Percentiles rank a stretch among this genome's conserved stretches.
Conservation (phyloP, 2,329 filamentous ascomycete species). For the Macrophomina pseudophaseolina region DNA sequence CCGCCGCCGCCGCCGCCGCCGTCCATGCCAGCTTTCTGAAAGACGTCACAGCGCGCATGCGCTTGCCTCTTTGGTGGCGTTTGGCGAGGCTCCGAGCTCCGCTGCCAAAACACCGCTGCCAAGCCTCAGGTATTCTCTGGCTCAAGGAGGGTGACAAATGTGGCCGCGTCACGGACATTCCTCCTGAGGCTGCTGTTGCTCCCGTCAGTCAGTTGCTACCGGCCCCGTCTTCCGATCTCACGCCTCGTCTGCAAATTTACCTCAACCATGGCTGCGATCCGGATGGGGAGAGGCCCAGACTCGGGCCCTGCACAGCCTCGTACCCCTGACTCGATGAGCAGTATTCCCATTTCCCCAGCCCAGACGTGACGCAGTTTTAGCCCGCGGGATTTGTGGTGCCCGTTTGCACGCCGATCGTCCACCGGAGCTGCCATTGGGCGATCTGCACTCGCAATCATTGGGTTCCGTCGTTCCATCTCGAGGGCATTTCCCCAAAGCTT, state of each 20-base stretch:
- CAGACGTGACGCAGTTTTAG: constrained; percentile 22
- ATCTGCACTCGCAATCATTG: constrained; percentile 13
- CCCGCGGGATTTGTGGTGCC: constrained; percentile 17
- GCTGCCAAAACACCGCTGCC: constrained; percentile 19
- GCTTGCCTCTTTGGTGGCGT: constrained; percentile 10
- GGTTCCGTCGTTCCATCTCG: constrained; percentile 10
- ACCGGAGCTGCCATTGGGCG: constrained; percentile 15
- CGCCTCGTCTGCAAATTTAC: constrained; percentile 19
- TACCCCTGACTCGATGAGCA: constrained; percentile 15
- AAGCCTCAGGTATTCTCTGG: constrained; percentile 19
- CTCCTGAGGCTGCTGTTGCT: constrained; percentile 11
- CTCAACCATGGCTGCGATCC: constrained; percentile 23
- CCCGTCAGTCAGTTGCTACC: not conserved
- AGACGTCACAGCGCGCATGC: constrained; percentile 17
- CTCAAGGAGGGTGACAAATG: constrained; percentile 16
- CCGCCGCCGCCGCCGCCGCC: not conserved
- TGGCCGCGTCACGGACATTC: constrained; percentile 15
- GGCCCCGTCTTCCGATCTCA: constrained; percentile 23
- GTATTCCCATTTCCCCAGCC: not conserved
- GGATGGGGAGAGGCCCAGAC: constrained; percentile 13
- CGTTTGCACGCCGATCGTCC: constrained; percentile 18
- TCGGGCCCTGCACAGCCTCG: constrained; percentile 23
- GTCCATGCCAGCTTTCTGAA: not conserved
- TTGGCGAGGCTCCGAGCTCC: constrained; percentile 12
- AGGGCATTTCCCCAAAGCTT: constrained; percentile 21